phyloP scores from a whole-genome alignment of 495 filamentous ascomycete genomes.

The Corynascus novoguineensis region DNA sequence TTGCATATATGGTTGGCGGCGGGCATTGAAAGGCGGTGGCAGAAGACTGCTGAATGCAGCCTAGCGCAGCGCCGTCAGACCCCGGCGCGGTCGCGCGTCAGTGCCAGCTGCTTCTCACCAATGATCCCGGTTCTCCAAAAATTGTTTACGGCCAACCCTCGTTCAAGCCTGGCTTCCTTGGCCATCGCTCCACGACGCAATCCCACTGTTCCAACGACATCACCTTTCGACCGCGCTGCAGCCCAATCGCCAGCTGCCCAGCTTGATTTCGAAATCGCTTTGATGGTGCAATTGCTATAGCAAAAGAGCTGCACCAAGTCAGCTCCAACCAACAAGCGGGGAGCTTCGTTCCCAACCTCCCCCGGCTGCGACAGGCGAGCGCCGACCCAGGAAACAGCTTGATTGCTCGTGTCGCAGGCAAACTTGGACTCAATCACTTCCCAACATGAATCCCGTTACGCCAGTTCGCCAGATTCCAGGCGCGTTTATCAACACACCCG shows the following conservation, averaged over 20 bases:
- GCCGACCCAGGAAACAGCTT: not conserved
- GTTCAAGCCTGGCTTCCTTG: slow-evolving; percentile 12
- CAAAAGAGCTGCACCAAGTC: slow-evolving; percentile 16
- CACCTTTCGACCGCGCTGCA: slow-evolving; percentile 1
- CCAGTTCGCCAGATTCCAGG: slow-evolving; percentile 64
- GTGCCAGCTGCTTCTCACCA: slow-evolving; percentile 17
- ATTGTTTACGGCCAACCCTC: slow-evolving; percentile 34
- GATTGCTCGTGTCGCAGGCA: not conserved
- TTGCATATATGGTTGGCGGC: too few species aligned
- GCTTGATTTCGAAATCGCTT: not conserved
- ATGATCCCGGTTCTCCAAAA: slow-evolving; percentile 33
- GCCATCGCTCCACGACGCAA: slow-evolving; percentile 10
- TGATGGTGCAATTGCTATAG: slow-evolving; percentile 23
- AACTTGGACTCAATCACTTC: slow-evolving; percentile 26
- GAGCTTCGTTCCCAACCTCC: slow-evolving; percentile 1
- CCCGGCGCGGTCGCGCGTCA: slow-evolving; percentile 29
- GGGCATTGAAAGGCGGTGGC: slow-evolving; percentile 20
- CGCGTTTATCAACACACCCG: slow-evolving; percentile 66
- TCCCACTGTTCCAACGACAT: slow-evolving; percentile 12
- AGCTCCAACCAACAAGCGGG: slow-evolving; percentile 19
- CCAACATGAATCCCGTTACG: slow-evolving; percentile 62
- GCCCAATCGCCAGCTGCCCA: slow-evolving; percentile 4
- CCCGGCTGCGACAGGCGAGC: not conserved
- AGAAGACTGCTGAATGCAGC: slow-evolving; percentile 10
- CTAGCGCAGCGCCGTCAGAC: slow-evolving; percentile 11